Evolutionary conservation across 805 yeast species (phyloP), one percentile per base, ranked within the genome.

Genomic region (Metschnikowia matae): DNA sequence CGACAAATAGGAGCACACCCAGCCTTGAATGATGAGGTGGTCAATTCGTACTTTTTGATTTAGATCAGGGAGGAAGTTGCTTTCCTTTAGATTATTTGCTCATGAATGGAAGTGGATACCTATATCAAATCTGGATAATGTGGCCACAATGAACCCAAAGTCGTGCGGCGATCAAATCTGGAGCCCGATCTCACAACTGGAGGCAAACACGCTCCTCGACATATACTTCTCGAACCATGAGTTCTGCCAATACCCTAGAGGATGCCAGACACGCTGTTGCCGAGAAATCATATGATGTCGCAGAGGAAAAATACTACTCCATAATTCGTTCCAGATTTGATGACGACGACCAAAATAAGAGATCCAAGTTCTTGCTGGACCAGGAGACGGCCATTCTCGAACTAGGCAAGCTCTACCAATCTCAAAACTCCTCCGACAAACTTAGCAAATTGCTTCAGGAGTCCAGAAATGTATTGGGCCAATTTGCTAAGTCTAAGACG

Each of bases 401-500:
- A 61, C 75, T 92, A 58, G 97, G 96, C 34, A 75, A 78, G 51
- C 64, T 90, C 32, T 91, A 87, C 67, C 80, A 81, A 51, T 66
- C 65, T 2, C 69, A 73, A 33, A 62, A 71, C 11, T 71, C 82
- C 43, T 70, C 77, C 23, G 74, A 69, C 4, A 78, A 82, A 57
- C 75, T 94, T 41, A 71, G 76, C 15, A 71, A 70, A 37, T 80
- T 94, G 61, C 81, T 94, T 36, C 75, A 82, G 11, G 76, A 81
- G 38, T 84, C 95, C 0, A 80, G 94, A 59, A 72, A 70, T 7
- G 80, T 84, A n/a, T 84, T 90, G 75, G 81, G 84, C 48, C 79
- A 80, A 33, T 82, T 88, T 62, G 97, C 98, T 43, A 94, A 94
- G 71, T 87, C 97, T 14, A 94, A 94, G 68, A 87, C 96, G 7